These are phyloP conservation scores for Silene vulgaris DNA, from an alignment of 179 eudicot species.

Conservation along the genomic window DNA sequence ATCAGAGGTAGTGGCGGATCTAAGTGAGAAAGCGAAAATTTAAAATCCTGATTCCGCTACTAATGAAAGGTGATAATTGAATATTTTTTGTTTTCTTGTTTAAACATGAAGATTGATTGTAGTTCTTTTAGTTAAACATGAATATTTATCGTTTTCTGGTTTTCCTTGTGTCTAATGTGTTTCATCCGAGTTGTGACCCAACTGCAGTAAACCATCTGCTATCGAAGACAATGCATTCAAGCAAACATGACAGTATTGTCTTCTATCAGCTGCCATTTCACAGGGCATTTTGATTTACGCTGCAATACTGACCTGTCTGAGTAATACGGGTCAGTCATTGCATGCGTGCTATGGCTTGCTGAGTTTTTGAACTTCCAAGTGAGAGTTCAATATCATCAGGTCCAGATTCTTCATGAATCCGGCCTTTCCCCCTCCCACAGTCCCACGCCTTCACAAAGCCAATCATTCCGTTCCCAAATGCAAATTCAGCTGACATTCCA, in stretches of 20 bases:
- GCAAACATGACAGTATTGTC: not conserved
- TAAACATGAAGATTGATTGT: too few species aligned
- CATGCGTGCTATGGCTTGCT: constrained; percentile 26
- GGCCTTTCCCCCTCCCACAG: constrained; percentile 43
- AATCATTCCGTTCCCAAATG: constrained; percentile 12
- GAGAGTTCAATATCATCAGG: constrained; percentile 87
- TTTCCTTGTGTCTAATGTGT: not conserved
- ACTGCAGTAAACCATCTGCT: constrained; percentile 7
- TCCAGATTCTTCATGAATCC: constrained; percentile 76
- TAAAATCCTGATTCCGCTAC: too few species aligned
- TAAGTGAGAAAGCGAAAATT: too few species aligned
- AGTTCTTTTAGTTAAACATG: too few species aligned
- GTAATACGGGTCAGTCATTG: too few species aligned
- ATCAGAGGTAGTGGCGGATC: too few species aligned
- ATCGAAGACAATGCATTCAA: not conserved
- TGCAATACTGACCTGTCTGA: not conserved
- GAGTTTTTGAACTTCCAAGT: constrained; percentile 66
- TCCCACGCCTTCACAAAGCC: constrained; percentile 39
- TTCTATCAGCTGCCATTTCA: too few species aligned
- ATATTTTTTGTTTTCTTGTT: too few species aligned
- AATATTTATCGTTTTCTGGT: too few species aligned
- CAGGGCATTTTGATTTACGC: not conserved
- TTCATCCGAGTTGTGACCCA: not conserved
- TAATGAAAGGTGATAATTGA: too few species aligned
- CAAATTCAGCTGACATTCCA: constrained; percentile 61